These are phyloP conservation scores for Alternaria sp. DNA, from an alignment of 2,329 filamentous ascomycete species.

Conservation along the genomic window DNA sequence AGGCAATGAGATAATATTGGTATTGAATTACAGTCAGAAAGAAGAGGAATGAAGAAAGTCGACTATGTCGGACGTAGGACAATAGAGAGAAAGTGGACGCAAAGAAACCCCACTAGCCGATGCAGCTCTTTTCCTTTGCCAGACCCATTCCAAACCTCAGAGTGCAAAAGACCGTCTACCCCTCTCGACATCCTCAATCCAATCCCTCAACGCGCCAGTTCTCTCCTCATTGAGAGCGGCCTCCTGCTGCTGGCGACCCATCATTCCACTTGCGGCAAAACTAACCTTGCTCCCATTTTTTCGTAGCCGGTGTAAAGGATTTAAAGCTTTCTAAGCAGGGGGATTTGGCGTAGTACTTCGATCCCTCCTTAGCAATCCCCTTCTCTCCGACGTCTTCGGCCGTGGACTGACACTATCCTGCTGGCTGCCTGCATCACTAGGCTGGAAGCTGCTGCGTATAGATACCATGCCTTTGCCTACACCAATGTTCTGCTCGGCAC, in stretches of 20 bases:
- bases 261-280: background rate
- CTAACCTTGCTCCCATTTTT: background rate
- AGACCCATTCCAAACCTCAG: background rate
- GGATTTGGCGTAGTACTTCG: slow-evolving; percentile 11
- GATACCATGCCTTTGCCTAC: slow-evolving; percentile 78
- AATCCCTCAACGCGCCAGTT: background rate
- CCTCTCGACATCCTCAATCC: slow-evolving; percentile 6
- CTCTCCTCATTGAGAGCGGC: background rate
- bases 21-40: background rate
- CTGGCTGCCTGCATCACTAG: slow-evolving; percentile 51
- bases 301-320: background rate
- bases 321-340: slow-evolving; percentile 7
- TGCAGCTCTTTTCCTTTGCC: background rate
- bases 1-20: background rate
- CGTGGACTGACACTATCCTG: slow-evolving; percentile 46
- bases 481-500: slow-evolving; percentile 74
- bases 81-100: background rate
- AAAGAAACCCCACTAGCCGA: background rate
- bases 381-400: slow-evolving; percentile 35
- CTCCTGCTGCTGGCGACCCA: background rate
- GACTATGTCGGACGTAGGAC: background rate
- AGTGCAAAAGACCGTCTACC: slow-evolving; percentile 3
- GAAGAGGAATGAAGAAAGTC: background rate
- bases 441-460: slow-evolving; percentile 76
- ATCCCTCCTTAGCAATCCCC: slow-evolving; percentile 57